Base-by-base conservation (phyloP, 495 filamentous ascomycete genomes). In the Baudoinia panamericana region DNA sequence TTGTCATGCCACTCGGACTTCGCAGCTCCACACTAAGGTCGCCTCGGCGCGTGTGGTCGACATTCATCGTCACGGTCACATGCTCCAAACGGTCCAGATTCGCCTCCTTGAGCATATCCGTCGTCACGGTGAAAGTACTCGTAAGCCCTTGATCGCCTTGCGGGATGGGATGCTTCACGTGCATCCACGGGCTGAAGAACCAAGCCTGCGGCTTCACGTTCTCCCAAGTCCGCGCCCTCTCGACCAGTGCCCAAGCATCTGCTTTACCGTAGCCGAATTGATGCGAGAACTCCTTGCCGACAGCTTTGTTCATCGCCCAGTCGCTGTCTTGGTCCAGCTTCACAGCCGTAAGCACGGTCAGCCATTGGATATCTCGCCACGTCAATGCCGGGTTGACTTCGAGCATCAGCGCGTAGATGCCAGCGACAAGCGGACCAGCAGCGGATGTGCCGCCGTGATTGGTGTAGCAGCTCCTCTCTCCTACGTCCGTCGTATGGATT, bases 401-500 rank as follows among this genome's bases (percentile, higher is more conserved):
- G 27, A 97, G 67, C 17, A 81, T 87, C n/a, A 97, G 71, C n/a
- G 90, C 88, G 46, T 88, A 82, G 30, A 90, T 78, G 19, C 92
- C 90, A 23, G 83, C 88, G 21, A 80, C 92, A 15, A 97, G 69
- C 17, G 90, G 90, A 12, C 87, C 90, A 13, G 90, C 90, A 23
- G 90, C 90, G 11, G 90, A 96, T n/a, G 90, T 97, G 44, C 90
- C 90, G 20, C 90, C 90, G 57, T 97, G 90, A 12, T 64, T 61
- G 33, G 61, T 60, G 48, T 76, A 83, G 63, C 90, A 97, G 43
- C 69, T 60, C 57, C 93, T 78, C n/a, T 27, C 22, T 17, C 90
- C 92, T 31, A 97, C 86, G 52, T 97, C 92, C 6, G 90, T 97
- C 12, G 90, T 97, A 61, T 93, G 84, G 43, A 97, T 97, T 3